Evolutionary conservation across 2,329 filamentous ascomycete genomes (phyloP).

Genomic region (Scolecobasidium constrictum): DNA sequence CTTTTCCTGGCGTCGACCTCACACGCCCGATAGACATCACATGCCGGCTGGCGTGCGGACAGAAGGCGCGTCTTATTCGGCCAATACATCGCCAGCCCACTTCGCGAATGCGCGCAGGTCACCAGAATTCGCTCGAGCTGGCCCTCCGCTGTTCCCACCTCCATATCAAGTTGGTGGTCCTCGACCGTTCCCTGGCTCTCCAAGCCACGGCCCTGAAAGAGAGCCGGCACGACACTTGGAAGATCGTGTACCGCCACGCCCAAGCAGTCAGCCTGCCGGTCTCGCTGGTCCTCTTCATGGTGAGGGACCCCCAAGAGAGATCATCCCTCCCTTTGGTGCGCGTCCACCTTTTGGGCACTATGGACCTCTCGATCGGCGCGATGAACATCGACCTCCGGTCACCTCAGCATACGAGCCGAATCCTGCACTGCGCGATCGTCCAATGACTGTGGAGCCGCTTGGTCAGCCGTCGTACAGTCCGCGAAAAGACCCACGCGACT

Average conservation of each 20-base stretch:
- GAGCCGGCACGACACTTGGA: conserved; percentile 17
- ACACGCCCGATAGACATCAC: conserved; percentile 25
- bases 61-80: conserved; percentile 7
- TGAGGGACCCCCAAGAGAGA: not conserved
- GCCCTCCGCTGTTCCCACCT: conserved; percentile 1
- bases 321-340: not conserved
- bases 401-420: conserved; percentile 1
- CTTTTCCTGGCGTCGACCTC: conserved; percentile 23
- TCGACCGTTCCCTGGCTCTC: conserved; percentile 12
- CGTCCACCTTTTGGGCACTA: conserved; percentile 5
- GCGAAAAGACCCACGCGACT: conserved; percentile 13
- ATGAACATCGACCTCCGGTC: not conserved
- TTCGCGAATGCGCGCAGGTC: conserved; percentile 5
- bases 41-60: not conserved
- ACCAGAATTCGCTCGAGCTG: conserved; percentile 6
- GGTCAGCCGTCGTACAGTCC: conserved; percentile 27
- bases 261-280: conserved; percentile 28
- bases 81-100: conserved; percentile 1
- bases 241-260: conserved; percentile 22
- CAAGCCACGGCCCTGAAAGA: conserved; percentile 18
- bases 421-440: conserved; percentile 19
- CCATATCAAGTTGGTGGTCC: conserved; percentile 4
- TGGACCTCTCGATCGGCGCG: not conserved
- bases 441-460: conserved; percentile 27
- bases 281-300: conserved; percentile 16